These are phyloP conservation scores for Helminthosporium solani DNA, from an alignment of 2,329 filamentous ascomycete genomes.

Conservation along the genomic window DNA sequence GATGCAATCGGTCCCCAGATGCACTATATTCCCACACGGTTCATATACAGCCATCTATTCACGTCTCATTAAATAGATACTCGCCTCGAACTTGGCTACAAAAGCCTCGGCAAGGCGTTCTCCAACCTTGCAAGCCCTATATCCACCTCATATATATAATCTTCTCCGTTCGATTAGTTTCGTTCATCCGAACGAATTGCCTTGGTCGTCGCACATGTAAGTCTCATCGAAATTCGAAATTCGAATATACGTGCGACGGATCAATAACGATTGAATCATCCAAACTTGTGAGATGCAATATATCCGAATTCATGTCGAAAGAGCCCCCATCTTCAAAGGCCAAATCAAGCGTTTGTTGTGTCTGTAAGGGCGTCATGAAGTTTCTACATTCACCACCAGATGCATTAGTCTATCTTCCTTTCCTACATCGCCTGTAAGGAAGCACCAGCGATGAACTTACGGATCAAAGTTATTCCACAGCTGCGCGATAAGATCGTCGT, in stretches of 20 bases:
- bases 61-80: too few species aligned
- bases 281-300: constrained; percentile 32
- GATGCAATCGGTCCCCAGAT: too few species aligned
- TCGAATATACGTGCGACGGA: constrained; percentile 22
- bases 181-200: too few species aligned
- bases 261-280: constrained; percentile 35
- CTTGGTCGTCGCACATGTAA: too few species aligned
- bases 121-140: too few species aligned
- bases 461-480: constrained; percentile 36
- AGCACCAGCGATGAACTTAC: constrained; percentile 18
- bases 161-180: too few species aligned
- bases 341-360: constrained; percentile 35
- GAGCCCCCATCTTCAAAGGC: constrained; percentile 35
- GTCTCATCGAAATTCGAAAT: constrained; percentile 14
- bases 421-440: too few species aligned
- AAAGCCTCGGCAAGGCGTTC: too few species aligned
- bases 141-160: too few species aligned
- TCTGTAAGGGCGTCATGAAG: constrained; percentile 36
- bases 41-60: too few species aligned
- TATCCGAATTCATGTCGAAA: constrained; percentile 34
- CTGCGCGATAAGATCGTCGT: constrained; percentile 32
- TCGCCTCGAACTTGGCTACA: too few species aligned
- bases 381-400: constrained; percentile 13
- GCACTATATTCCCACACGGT: too few species aligned
- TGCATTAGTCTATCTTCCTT: background rate